phyloP scores from a whole-genome alignment of 139 green algal species.

The Parachlorella kessleri region DNA sequence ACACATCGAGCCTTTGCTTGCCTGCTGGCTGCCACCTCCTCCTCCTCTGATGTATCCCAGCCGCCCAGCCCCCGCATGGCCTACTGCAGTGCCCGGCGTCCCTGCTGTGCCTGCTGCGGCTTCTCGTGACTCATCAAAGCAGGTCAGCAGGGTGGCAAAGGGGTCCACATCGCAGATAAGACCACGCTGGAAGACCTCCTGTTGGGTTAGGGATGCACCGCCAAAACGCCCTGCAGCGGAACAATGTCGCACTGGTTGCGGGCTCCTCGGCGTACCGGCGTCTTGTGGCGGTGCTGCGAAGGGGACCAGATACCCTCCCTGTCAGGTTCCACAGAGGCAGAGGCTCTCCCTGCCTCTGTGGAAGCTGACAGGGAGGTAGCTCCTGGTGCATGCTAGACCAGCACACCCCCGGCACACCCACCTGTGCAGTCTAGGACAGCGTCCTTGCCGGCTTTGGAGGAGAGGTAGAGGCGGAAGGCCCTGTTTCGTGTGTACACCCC shows the following conservation, averaged over 20 bases:
- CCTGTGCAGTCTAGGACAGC: background rate
- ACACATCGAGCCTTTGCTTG: too few species aligned
- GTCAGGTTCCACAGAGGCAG: too few species aligned
- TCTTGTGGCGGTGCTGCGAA: too few species aligned
- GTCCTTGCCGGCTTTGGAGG: conserved; percentile 63
- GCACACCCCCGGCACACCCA: background rate
- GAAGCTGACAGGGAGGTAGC: background rate
- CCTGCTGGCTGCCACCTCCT: too few species aligned
- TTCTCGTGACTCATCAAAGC: conserved; percentile 19
- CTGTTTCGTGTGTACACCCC: conserved; percentile 82
- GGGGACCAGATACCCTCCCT: too few species aligned
- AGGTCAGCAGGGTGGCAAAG: conserved; percentile 35
- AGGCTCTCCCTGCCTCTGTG: background rate
- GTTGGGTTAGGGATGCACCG: background rate
- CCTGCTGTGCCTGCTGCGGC: conserved; percentile 21
- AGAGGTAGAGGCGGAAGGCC: conserved; percentile 71
- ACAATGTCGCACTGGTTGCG: too few species aligned
- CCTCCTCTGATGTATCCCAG: too few species aligned
- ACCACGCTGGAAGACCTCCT: conserved; percentile 30
- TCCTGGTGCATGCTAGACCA: background rate
- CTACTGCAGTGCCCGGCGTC: too few species aligned
- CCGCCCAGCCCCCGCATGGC: too few species aligned
- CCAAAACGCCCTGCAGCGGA: conserved; percentile 21
- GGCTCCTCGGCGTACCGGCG: too few species aligned
- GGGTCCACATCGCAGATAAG: conserved; percentile 41